Evolutionary conservation across 2,329 filamentous ascomycete genomes (phyloP).

Genomic region (Pseudocercospora macadamiae): DNA sequence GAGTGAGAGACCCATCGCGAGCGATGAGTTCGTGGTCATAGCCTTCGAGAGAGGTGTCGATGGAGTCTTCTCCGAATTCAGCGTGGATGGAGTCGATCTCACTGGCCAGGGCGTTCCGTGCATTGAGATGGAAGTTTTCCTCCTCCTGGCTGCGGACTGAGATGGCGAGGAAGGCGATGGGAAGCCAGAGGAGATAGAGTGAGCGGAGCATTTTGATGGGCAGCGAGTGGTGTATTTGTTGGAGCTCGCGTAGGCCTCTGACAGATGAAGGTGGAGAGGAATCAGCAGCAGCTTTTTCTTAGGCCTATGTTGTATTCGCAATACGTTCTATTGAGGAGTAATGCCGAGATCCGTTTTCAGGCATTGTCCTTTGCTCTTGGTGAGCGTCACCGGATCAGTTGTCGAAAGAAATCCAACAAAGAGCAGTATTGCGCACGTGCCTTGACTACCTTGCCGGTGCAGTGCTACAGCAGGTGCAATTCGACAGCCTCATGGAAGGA

Average conservation of each 20-base stretch:
- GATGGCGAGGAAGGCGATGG: constrained; percentile 14
- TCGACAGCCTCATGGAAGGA: no score
- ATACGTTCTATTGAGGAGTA: neutral
- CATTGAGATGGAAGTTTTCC: neutral
- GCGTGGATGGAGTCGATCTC: constrained; percentile 1
- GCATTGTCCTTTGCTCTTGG: constrained; percentile 12
- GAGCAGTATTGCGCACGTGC: neutral
- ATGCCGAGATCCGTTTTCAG: constrained; percentile 16
- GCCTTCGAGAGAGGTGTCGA: constrained; percentile 13
- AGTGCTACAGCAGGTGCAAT: no score
- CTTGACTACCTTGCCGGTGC: neutral
- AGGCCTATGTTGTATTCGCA: constrained; percentile 1
- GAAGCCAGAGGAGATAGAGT: constrained; percentile 20
- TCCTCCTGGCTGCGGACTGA: constrained; percentile 4
- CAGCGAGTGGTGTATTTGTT: neutral
- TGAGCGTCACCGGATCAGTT: constrained; percentile 17
- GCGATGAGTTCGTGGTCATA: constrained; percentile 10
- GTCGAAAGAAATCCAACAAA: neutral
- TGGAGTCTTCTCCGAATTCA: constrained; percentile 2
- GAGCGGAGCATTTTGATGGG: neutral
- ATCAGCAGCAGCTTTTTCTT: neutral
- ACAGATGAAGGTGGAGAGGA: neutral
- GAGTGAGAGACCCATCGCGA: neutral
- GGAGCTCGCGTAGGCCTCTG: neutral
- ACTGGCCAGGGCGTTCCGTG: neutral